Percentiles rank a stretch among this genome's conserved stretches.
Evolutionary conservation across 352 stramenopile species (phyloP).

Genomic region (Globisporangium viniferum): DNA sequence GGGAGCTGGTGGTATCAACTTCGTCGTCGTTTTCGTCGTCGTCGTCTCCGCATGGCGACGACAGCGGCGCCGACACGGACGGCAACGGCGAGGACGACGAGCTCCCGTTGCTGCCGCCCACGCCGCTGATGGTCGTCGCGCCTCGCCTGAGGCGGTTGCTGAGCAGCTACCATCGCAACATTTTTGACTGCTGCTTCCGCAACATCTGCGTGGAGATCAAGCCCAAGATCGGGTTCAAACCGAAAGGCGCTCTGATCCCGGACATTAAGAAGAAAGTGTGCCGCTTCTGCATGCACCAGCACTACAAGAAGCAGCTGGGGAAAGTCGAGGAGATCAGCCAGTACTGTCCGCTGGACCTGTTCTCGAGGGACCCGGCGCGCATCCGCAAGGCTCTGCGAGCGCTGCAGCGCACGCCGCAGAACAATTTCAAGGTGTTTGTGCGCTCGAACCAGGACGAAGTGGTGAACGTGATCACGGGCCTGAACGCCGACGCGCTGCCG

Average conservation of each 20-base stretch:
- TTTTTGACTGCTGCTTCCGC: conserved; percentile 84
- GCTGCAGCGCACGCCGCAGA: conserved; percentile 81
- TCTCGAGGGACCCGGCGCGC: conserved; percentile 56
- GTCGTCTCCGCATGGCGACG: conserved; percentile 1
- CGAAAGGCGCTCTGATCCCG: conserved; percentile 47
- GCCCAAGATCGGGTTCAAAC: conserved; percentile 83
- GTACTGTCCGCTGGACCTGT: conserved; percentile 84
- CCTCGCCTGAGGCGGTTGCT: conserved; percentile 22
- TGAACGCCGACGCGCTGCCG: conserved; percentile 63
- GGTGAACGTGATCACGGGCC: conserved; percentile 72
- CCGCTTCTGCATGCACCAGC: conserved; percentile 89
- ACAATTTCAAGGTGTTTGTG: conserved; percentile 90
- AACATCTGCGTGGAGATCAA: conserved; percentile 89
- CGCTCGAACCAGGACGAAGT: conserved; percentile 74
- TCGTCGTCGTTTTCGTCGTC: not conserved
- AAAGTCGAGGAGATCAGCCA: conserved; percentile 82
- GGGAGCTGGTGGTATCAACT: not conserved
- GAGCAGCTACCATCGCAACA: conserved; percentile 49
- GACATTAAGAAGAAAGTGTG: conserved; percentile 62
- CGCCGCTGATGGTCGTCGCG: conserved; percentile 7
- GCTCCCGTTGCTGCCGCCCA: conserved; percentile 9
- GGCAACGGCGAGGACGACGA: conserved; percentile 22
- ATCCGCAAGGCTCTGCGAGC: conserved; percentile 59
- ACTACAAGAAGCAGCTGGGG: conserved; percentile 69
- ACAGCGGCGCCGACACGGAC: conserved; percentile 8